Base-by-base conservation (phyloP, 2,329 filamentous ascomycete species). In the Aspergillus pseudotamarii region DNA sequence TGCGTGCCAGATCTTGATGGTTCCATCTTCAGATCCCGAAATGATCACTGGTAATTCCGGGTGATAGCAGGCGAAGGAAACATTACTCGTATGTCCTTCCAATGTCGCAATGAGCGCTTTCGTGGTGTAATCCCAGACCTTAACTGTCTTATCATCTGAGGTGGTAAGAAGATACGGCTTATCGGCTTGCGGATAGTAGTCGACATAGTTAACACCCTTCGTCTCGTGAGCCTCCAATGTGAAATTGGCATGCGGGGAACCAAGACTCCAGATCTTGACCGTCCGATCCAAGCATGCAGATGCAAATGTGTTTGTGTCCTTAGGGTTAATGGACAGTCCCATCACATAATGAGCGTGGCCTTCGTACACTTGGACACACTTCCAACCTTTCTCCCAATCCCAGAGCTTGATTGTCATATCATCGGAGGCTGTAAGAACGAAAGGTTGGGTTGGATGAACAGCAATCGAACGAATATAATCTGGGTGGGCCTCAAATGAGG, bases 371-470 rank as follows among this genome's bases (percentile, higher is more conserved):
- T 97, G 93, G 36, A 98, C 92, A 76, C 94, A 98, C 79, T 97
- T 97, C 95, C 95, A 99, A 71, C 89, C 89, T 80, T 95, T 96
- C 73, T 99, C 95, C 95, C 95, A 99, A 78, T 99, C 94, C 94
- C 95, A 99, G 57, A 97, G 85, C 85, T 95, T 97, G 77, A 97
- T 97, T 62, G 93, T 97, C 93, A 97, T 96, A 78, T 97, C 94
- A 90, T 97, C 94, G 68, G 92, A 95, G 68, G 95, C 95, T 60
- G 95, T 99, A 64, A 99, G 85, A 59, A 98, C 92, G 74, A 97
- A 98, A 1, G 95, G 94, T 76, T 97, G 93, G 51, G 93, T 93
- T 8, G 95, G 95, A 78, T 99, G 95, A 43, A 99, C 92, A 67
- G 90, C 93, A 71, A 99, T 97, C 57, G 95, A 94, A 73, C 95